These are phyloP conservation scores for Xylaria sp. DNA, from an alignment of 2,329 filamentous ascomycete genomes.

Conservation along the genomic window DNA sequence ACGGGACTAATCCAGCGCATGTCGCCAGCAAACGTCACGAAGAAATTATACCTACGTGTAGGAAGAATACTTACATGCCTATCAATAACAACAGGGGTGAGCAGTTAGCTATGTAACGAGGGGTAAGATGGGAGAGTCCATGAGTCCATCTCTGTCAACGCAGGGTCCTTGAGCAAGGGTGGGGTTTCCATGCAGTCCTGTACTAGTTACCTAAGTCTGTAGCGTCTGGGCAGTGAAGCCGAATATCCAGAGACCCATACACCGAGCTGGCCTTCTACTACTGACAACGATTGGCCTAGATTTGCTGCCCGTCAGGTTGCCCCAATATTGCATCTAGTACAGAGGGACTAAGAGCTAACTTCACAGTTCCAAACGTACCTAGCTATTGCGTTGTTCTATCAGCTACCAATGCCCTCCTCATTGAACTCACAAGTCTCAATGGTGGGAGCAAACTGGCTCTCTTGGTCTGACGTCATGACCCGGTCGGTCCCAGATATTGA, in stretches of 20 bases:
- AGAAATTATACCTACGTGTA: constrained; percentile 1
- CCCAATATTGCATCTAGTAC: no score
- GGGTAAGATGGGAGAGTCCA: neutral
- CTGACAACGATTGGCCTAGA: no score
- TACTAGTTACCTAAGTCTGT: neutral
- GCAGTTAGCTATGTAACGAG: neutral
- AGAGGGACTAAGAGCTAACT: no score
- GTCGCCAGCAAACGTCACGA: neutral
- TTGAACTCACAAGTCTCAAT: no score
- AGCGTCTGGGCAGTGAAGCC: no score
- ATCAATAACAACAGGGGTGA: constrained; percentile 18
- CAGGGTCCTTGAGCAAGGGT: neutral
- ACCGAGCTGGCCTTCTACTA: no score
- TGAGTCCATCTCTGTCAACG: neutral
- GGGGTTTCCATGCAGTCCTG: neutral
- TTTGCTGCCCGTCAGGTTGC: no score
- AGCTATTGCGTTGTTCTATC: neutral
- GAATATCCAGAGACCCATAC: no score
- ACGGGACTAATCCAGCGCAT: constrained; percentile 5
- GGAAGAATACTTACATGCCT: constrained; percentile 5
- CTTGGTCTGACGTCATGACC: constrained; percentile 19
- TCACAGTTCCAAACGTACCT: no score
- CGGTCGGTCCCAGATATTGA: constrained; percentile 17
- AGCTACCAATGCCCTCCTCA: constrained; percentile 8
- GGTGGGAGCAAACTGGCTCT: constrained; percentile 16